Percentiles rank a stretch among this genome's conserved stretches.
phyloP scores from a whole-genome alignment of 257 asterid species.

The Haberlea rhodopensis region DNA sequence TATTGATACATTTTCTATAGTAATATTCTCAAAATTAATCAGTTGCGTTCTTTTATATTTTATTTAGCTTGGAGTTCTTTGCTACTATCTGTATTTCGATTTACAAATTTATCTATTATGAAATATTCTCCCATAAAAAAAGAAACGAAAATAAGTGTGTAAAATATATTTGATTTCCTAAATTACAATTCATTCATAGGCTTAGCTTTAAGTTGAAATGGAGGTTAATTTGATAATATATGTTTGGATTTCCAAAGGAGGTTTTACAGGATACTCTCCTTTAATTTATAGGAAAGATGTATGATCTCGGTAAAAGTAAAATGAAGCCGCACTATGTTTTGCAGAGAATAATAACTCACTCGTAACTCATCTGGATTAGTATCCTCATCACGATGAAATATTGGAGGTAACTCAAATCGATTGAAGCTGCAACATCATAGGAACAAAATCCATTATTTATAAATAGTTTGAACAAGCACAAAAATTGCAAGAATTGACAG shows the following conservation, averaged over 20 bases:
- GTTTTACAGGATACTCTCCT: neutral
- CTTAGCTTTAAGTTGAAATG: neutral
- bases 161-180: no score
- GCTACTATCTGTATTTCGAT: neutral
- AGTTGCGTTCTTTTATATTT: no score
- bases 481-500: slow-evolving; percentile 6
- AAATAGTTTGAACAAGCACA: slow-evolving; percentile 11
- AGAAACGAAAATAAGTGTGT: neutral
- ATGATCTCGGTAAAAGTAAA: neutral
- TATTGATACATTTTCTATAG: no score
- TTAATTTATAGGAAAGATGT: slow-evolving; percentile 2
- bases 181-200: no score
- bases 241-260: neutral
- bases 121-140: no score
- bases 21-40: no score
- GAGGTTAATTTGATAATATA: neutral
- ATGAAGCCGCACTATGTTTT: slow-evolving; percentile 4
- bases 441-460: slow-evolving; percentile 19
- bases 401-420: slow-evolving; percentile 83
- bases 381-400: slow-evolving; percentile 83
- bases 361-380: slow-evolving; percentile 87
- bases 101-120: neutral
- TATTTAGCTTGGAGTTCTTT: no score
- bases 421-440: slow-evolving; percentile 63
- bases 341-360: slow-evolving; percentile 49